These are phyloP conservation scores for Hypoxylon sp. DNA, from an alignment of 2,329 filamentous ascomycete species.

Conservation along the genomic window DNA sequence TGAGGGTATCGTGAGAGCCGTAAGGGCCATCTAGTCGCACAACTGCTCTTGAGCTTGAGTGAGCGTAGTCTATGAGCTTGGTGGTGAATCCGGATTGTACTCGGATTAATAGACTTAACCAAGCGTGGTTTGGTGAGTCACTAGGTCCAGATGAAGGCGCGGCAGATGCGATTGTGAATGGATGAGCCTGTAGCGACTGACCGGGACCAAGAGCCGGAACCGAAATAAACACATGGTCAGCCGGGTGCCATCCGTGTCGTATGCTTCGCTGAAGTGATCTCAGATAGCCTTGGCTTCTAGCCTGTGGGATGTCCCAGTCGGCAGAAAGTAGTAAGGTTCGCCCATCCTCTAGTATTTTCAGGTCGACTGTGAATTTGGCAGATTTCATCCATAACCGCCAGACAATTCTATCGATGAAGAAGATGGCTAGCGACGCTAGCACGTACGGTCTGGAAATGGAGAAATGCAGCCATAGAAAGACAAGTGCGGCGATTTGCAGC, in stretches of 20 bases:
- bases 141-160: constrained; percentile 50
- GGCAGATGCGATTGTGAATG: constrained; percentile 71
- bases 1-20: constrained; percentile 63
- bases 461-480: constrained; percentile 68
- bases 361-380: constrained; percentile 55
- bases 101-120: constrained; percentile 66
- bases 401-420: constrained; percentile 63
- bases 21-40: constrained; percentile 71
- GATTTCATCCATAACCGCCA: constrained; percentile 64
- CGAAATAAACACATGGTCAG: constrained; percentile 70
- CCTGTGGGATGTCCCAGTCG: constrained; percentile 47
- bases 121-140: constrained; percentile 52
- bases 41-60: constrained; percentile 50
- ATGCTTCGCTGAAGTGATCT: constrained; percentile 47
- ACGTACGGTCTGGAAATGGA: constrained; percentile 61
- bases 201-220: constrained; percentile 61
- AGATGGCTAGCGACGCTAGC: constrained; percentile 60
- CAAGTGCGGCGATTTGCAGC: constrained; percentile 62
- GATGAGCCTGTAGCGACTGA: constrained; percentile 67
- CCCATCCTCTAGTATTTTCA: constrained; percentile 63
- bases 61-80: constrained; percentile 61
- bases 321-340: constrained; percentile 60
- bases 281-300: constrained; percentile 12
- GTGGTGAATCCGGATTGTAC: constrained; percentile 67
- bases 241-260: constrained; percentile 63